Conservation (phyloP, 2,329 filamentous ascomycete genomes). For the Sporothrix protearum region DNA sequence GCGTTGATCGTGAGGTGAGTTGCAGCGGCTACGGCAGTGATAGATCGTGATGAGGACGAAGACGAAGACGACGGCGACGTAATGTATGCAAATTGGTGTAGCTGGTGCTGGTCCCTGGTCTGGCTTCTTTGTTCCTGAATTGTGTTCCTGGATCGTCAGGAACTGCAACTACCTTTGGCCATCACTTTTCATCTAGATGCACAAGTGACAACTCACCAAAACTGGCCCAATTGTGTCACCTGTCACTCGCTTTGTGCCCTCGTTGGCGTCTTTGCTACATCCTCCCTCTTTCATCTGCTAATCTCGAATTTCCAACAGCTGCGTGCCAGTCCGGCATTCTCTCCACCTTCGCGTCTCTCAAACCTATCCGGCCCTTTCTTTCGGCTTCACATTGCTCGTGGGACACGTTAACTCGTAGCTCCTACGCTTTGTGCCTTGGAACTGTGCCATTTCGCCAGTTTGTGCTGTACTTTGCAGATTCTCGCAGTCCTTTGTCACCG, state of each 20-base stretch:
- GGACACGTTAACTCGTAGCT: conserved; percentile 66
- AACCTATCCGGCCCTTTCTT: conserved; percentile 35
- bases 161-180: not conserved
- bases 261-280: not conserved
- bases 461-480: conserved; percentile 37
- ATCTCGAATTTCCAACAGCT: conserved; percentile 37
- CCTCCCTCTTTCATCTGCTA: not conserved
- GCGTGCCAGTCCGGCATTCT: conserved; percentile 41
- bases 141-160: conserved; percentile 2
- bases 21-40: not conserved
- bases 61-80: not conserved
- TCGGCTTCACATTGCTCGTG: conserved; percentile 44
- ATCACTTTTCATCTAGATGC: not conserved
- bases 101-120: not conserved
- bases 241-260: not conserved
- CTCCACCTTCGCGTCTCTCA: conserved; percentile 40
- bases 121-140: not conserved
- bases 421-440: conserved; percentile 47
- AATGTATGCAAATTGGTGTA: not conserved
- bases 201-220: conserved; percentile 1
- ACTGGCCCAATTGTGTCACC: not conserved
- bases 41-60: not conserved
- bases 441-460: conserved; percentile 43
- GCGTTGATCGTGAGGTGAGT: conserved; percentile 31
- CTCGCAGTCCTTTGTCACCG: conserved; percentile 34